Percentiles rank a stretch among this genome's conserved stretches.
These are phyloP conservation scores for Fusarium sororula DNA, from an alignment of 2,329 filamentous ascomycete genomes.

Conservation along the genomic window DNA sequence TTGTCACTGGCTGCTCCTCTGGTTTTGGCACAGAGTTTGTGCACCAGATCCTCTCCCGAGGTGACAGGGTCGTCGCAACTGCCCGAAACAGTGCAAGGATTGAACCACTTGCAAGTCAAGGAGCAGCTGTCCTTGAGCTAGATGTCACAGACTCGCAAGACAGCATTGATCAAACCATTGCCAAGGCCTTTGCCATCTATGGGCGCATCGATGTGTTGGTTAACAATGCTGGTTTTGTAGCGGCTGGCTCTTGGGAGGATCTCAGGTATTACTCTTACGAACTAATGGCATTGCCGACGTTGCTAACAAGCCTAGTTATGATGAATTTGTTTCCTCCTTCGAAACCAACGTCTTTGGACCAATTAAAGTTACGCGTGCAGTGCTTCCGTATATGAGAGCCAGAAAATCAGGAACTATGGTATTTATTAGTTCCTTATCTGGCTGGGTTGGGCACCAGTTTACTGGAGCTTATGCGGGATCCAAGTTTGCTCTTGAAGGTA, in stretches of 20 bases:
- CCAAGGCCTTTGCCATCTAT: constrained; percentile 44
- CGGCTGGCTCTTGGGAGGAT: constrained; percentile 44
- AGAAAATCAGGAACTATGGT: neutral
- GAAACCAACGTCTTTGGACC: constrained; percentile 19
- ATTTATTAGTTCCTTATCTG: constrained; percentile 9
- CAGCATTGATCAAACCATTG: constrained; percentile 31
- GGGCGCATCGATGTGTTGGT: constrained; percentile 47
- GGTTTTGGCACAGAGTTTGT: constrained; percentile 44
- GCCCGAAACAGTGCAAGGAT: constrained; percentile 39
- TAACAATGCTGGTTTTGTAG: constrained; percentile 48
- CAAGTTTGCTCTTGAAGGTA: constrained; percentile 13
- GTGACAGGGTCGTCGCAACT: constrained; percentile 46
- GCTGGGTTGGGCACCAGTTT: constrained; percentile 1
- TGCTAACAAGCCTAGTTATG: neutral
- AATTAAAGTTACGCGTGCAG: neutral
- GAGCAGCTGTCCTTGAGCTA: constrained; percentile 37
- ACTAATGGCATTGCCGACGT: accelerated
- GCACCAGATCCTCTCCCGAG: constrained; percentile 36
- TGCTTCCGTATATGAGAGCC: constrained; percentile 1
- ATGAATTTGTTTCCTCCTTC: constrained; percentile 8
- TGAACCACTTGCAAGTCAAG: neutral
- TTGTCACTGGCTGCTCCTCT: constrained; percentile 47
- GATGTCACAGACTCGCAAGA: constrained; percentile 40
- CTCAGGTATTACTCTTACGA: constrained; percentile 32
- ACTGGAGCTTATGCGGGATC: constrained; percentile 6